These are phyloP conservation scores for Sungouiella blattae DNA, from an alignment of 805 yeast genomes.

Conservation along the genomic window DNA sequence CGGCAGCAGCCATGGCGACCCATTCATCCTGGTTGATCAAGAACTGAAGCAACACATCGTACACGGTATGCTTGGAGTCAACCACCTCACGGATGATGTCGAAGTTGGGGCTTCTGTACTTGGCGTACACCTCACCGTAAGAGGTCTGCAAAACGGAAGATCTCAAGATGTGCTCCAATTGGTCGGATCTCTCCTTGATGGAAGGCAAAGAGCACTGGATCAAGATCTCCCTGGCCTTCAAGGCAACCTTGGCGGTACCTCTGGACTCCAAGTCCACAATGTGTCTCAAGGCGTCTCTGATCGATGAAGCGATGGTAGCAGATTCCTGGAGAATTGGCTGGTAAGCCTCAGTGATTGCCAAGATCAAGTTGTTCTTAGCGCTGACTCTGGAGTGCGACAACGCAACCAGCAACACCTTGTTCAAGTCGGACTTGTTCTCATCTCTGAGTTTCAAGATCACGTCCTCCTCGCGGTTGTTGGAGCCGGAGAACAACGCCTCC, in stretches of 20 bases:
- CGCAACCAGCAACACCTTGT: slow-evolving; percentile 66
- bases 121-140: slow-evolving; percentile 78
- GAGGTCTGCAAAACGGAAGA: slow-evolving; percentile 85
- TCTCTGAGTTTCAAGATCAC: slow-evolving; percentile 86
- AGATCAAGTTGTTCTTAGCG: slow-evolving; percentile 84
- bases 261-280: slow-evolving; percentile 88
- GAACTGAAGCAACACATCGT: slow-evolving; percentile 93
- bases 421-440: slow-evolving; percentile 72
- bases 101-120: slow-evolving; percentile 78
- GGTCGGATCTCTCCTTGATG: slow-evolving; percentile 92
- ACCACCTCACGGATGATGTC: slow-evolving; percentile 84
- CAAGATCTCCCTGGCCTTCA: slow-evolving; percentile 92
- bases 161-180: slow-evolving; percentile 91
- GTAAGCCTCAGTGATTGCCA: slow-evolving; percentile 80
- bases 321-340: slow-evolving; percentile 74
- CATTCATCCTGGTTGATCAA: slow-evolving; percentile 78
- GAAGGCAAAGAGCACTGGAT: slow-evolving; percentile 97
- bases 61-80: slow-evolving; percentile 93
- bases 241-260: slow-evolving; percentile 86
- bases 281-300: slow-evolving; percentile 69
- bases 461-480: slow-evolving; percentile 79
- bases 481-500: slow-evolving; percentile 76
- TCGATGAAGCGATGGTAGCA: slow-evolving; percentile 56
- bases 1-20: slow-evolving; percentile 94
- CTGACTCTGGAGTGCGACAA: slow-evolving; percentile 92